A percentile compares a stretch with the other conserved stretches of the same genome.
Conservation (phyloP, 108 stramenopile genomes). For the Cylindrotheca closterium region DNA sequence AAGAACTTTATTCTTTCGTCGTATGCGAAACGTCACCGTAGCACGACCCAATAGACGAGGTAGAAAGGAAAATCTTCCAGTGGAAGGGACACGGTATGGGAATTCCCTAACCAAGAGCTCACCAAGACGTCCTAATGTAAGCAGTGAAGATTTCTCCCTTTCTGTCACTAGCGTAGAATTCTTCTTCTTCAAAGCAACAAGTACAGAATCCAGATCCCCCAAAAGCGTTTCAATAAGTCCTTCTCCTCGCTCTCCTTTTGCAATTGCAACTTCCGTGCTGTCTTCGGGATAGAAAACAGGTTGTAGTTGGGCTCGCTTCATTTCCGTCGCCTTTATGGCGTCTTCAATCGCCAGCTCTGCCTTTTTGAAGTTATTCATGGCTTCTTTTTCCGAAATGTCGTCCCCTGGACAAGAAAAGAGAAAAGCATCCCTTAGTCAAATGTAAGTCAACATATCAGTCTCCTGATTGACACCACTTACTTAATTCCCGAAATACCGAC, state of each 20-base stretch:
- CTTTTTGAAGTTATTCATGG: constrained; percentile 23
- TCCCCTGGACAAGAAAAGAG: background rate
- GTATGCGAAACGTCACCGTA: constrained; percentile 71
- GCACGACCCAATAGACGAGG: constrained; percentile 76
- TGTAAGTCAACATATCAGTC: too few species aligned
- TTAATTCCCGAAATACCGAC: constrained; percentile 23
- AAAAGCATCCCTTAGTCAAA: too few species aligned
- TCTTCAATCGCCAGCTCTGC: constrained; percentile 16
- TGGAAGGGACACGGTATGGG: constrained; percentile 68
- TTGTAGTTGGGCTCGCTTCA: constrained; percentile 61
- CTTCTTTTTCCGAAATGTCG: constrained; percentile 8
- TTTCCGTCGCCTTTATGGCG: constrained; percentile 45
- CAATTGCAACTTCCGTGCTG: constrained; percentile 57
- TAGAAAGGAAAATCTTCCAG: constrained; percentile 76
- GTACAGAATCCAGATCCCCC: constrained; percentile 41
- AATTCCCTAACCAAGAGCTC: constrained; percentile 60
- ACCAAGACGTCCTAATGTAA: constrained; percentile 67
- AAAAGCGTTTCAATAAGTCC: constrained; percentile 54
- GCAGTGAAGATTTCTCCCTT: constrained; percentile 46
- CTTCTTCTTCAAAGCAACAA: constrained; percentile 27
- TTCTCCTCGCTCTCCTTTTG: constrained; percentile 70
- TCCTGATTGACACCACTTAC: constrained; percentile 1
- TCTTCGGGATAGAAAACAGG: constrained; percentile 83
- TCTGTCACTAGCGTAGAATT: constrained; percentile 30
- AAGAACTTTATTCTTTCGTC: constrained; percentile 37